phyloP scores from a whole-genome alignment of 805 yeast genomes.

The Wickerhamomyces silvicola region DNA sequence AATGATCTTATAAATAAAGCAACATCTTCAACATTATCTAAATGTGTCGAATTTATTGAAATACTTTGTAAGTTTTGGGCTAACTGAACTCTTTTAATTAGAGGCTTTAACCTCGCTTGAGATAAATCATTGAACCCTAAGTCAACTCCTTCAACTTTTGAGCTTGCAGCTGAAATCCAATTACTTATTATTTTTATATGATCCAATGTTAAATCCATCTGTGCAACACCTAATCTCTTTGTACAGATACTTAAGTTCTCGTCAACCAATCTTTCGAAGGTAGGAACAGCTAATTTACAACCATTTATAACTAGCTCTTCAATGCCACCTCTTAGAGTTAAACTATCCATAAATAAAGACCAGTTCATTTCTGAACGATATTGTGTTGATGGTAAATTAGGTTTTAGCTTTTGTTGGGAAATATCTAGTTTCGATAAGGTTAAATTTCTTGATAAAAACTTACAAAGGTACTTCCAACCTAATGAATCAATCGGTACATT shows the following conservation, averaged over 20 bases:
- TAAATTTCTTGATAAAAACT: constrained; percentile 60
- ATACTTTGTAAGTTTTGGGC: constrained; percentile 34
- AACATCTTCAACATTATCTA: constrained; percentile 45
- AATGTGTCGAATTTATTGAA: constrained; percentile 60
- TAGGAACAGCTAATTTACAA: constrained; percentile 52
- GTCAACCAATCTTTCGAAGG: constrained; percentile 49
- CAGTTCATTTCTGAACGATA: constrained; percentile 78
- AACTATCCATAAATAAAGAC: constrained; percentile 65
- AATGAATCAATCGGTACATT: constrained; percentile 66
- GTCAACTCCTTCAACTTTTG: constrained; percentile 62
- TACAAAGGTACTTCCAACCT: constrained; percentile 78
- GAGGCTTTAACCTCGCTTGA: constrained; percentile 23
- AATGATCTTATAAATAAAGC: constrained; percentile 42
- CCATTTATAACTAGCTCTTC: constrained; percentile 80
- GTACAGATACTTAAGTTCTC: constrained; percentile 51
- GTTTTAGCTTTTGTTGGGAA: constrained; percentile 49
- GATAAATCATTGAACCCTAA: constrained; percentile 72
- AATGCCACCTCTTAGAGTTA: constrained; percentile 64
- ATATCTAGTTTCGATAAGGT: constrained; percentile 57
- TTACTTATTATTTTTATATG: constrained; percentile 50
- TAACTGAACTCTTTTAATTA: constrained; percentile 15
- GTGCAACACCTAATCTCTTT: constrained; percentile 68
- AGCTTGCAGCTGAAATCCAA: constrained; percentile 45
- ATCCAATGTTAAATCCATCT: constrained; percentile 54
- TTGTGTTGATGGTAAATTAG: constrained; percentile 26